Evolutionary conservation across 352 stramenopile species (phyloP), one percentile per base, ranked within the genome.

Genomic region (Phytophthora pistaciae): DNA sequence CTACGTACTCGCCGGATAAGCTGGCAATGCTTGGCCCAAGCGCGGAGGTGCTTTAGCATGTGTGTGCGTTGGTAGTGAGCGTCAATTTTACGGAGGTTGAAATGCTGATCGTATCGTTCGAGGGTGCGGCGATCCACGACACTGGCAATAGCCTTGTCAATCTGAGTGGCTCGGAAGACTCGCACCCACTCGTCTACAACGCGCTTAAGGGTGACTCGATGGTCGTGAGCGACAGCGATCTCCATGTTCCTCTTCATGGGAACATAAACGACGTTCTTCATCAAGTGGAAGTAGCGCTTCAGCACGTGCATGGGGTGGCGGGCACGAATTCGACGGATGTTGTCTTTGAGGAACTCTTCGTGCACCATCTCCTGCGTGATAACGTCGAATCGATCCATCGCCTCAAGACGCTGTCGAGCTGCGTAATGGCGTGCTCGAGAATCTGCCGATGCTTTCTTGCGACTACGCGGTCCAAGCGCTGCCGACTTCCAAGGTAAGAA

Each of bases 341-440:
- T 92, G 21, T 90, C 87, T 65, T 91, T 92, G 48, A 92, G 72
- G 50, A 93, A 89, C 68, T 95, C 85, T 33, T 91, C 83, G 60
- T 93, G 84, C 29, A 93, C 78, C 85, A 95, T 93, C 61, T 93
- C 87, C 36, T 74, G 59, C 18, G 85, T 92, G 58, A 95, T 84
- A 14, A 93, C 69, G 13, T 90, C 81, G 40, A 93, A 95, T 11
- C 87, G 76, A 6, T 85, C 72, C 42, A 92, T 77, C 1, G 65
- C 54, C 46, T 92, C 83, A n/a, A 95, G 81, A 0, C 82, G 75
- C 11, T 89, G 77, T 3, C 82, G 70, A 1, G 84, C 85, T 3
- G 80, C 82, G 3, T 76, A 53, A 56, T 92, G 84, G 0, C 85
- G 79, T 11, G 60, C 68, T 31, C 84, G 82, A 3, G 84, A 58